Evolutionary conservation across 108 stramenopile species (phyloP).

Genomic region (Mediolabrus comicus): DNA sequence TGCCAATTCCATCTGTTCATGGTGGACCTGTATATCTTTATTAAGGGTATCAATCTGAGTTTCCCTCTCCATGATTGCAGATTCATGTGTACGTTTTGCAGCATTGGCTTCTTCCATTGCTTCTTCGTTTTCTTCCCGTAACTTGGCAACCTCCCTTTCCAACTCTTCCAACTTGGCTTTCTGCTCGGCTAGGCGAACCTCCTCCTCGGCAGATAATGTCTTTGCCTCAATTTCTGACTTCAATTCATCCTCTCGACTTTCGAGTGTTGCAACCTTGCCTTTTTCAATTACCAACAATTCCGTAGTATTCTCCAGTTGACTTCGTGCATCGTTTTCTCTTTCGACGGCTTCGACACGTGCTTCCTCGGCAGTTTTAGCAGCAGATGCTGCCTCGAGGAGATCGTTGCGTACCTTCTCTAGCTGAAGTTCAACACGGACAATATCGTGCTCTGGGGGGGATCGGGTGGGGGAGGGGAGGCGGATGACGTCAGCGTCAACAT

Average conservation of each 20-base stretch:
- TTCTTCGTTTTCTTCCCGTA: constrained; percentile 23
- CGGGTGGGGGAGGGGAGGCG: too few relatives aligned
- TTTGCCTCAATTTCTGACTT: neutral
- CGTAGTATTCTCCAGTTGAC: constrained; percentile 25
- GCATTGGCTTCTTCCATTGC: constrained; percentile 7
- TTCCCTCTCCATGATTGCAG: constrained; percentile 15
- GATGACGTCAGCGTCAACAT: neutral
- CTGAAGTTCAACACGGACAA: constrained; percentile 35
- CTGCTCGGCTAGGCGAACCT: constrained; percentile 5
- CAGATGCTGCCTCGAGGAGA: constrained; percentile 37
- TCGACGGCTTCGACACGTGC: constrained; percentile 34
- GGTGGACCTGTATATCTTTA: constrained; percentile 37
- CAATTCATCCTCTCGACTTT: constrained; percentile 24
- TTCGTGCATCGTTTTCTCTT: constrained; percentile 10
- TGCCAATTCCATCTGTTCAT: constrained; percentile 42
- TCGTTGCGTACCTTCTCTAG: constrained; percentile 42
- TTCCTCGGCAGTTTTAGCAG: constrained; percentile 39
- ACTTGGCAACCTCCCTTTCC: constrained; percentile 18
- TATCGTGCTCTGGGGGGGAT: constrained; percentile 30
- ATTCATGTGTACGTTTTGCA: constrained; percentile 11
- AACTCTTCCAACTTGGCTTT: constrained; percentile 21
- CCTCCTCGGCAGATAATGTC: constrained; percentile 5
- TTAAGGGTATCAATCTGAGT: constrained; percentile 32
- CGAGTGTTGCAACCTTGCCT: constrained; percentile 15
- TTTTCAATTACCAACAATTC: constrained; percentile 9